Evolutionary conservation across 2,329 filamentous ascomycete genomes (phyloP).

Genomic region (Arthroderma sp.): DNA sequence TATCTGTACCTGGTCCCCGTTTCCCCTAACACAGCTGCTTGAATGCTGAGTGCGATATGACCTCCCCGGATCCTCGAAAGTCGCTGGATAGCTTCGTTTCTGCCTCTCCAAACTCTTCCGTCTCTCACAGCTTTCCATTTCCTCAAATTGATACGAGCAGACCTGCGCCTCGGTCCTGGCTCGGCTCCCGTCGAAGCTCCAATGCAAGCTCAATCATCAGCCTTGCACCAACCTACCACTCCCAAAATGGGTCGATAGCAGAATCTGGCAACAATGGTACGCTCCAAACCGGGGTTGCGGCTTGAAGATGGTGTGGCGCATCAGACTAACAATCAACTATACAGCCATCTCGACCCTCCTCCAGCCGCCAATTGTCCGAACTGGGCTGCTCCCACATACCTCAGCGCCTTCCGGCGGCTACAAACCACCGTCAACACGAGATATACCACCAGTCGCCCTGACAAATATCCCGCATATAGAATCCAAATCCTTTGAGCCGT

Average conservation of each 20-base stretch:
- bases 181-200: constrained; percentile 53
- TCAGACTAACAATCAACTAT: neutral
- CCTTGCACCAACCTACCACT: constrained; percentile 70
- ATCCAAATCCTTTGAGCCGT: constrained; percentile 64
- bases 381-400: constrained; percentile 67
- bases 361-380: constrained; percentile 63
- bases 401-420: constrained; percentile 55
- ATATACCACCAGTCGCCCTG: constrained; percentile 86
- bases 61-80: constrained; percentile 47
- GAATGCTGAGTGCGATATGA: constrained; percentile 40
- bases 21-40: neutral
- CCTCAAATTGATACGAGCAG: constrained; percentile 26
- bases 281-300: constrained; percentile 14
- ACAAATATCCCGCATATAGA: constrained; percentile 80
- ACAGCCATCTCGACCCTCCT: constrained; percentile 71
- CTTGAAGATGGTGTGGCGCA: too few species aligned
- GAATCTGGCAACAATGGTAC: constrained; percentile 60
- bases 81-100: constrained; percentile 53
- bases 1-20: neutral
- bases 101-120: constrained; percentile 37
- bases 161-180: constrained; percentile 20
- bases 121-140: constrained; percentile 34
- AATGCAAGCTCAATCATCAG: constrained; percentile 79
- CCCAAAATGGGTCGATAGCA: constrained; percentile 43
- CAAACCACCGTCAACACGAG: constrained; percentile 68